A percentile compares a stretch with the other conserved stretches of the same genome.
These are phyloP conservation scores for Trichoderma pleuroti DNA, from an alignment of 2,329 filamentous ascomycete genomes.

Conservation along the genomic window DNA sequence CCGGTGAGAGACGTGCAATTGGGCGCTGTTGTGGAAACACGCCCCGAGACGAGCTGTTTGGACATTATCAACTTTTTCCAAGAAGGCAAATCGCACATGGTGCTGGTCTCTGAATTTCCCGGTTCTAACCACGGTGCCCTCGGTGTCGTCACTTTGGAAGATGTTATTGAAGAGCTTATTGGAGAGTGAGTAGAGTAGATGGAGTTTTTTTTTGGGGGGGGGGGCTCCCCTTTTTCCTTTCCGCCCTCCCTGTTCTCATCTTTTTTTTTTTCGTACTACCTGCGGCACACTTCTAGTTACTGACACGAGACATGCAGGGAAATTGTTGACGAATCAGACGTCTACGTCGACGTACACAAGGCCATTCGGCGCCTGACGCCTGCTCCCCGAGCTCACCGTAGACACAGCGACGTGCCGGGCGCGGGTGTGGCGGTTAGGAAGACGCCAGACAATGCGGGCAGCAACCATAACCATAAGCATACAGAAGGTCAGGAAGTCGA, in stretches of 20 bases:
- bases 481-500: constrained; percentile 32
- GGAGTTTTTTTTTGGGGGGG: background rate
- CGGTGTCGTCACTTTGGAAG: constrained; percentile 92
- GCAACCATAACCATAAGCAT: constrained; percentile 41
- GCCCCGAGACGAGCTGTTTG: constrained; percentile 90
- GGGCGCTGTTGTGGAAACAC: constrained; percentile 90
- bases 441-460: constrained; percentile 31
- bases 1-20: constrained; percentile 86
- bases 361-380: constrained; percentile 86
- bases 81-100: constrained; percentile 98
- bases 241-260: background rate
- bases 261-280: background rate
- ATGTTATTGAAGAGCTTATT: constrained; percentile 97
- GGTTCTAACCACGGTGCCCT: constrained; percentile 88
- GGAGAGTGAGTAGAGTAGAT: constrained; percentile 68
- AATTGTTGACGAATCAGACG: constrained; percentile 98
- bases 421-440: constrained; percentile 33
- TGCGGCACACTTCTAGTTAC: background rate
- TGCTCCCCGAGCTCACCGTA: constrained; percentile 69
- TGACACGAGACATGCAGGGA: constrained; percentile 55
- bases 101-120: constrained; percentile 83
- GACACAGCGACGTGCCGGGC: constrained; percentile 35
- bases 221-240: background rate
- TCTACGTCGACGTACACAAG: constrained; percentile 97
- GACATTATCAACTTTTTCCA: constrained; percentile 99